phyloP scores from a whole-genome alignment of 768 basidiomycete genomes.

The Epithele typhae region DNA sequence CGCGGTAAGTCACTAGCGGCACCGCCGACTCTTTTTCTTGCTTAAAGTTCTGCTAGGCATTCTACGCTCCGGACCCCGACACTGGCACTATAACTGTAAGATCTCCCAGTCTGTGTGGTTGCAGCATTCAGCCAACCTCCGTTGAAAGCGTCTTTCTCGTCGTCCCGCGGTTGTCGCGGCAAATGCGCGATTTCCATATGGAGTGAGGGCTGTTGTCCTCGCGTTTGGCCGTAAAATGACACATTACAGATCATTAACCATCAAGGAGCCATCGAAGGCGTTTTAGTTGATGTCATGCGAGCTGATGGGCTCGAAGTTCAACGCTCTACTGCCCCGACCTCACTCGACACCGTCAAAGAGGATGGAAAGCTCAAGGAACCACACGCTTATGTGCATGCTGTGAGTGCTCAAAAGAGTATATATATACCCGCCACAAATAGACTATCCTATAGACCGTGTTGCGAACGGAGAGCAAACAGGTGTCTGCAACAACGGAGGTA shows the following conservation, averaged over 20 bases:
- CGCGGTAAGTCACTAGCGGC: conserved; percentile 41
- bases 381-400: too few relatives aligned
- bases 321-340: conserved; percentile 46
- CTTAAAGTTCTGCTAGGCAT: conserved; percentile 42
- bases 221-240: not conserved
- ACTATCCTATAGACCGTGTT: too few relatives aligned
- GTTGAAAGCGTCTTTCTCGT: conserved; percentile 52
- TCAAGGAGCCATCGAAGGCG: conserved; percentile 60
- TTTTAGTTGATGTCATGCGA: conserved; percentile 56
- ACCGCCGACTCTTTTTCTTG: not conserved
- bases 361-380: conserved; percentile 39
- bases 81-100: too few relatives aligned
- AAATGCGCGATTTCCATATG: conserved; percentile 73
- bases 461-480: too few relatives aligned
- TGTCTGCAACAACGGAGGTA: conserved; percentile 52
- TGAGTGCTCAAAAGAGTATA: too few relatives aligned
- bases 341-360: conserved; percentile 43
- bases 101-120: too few relatives aligned
- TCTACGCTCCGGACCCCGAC: conserved; percentile 54
- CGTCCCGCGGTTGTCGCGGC: conserved; percentile 58
- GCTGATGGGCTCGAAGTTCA: conserved; percentile 44
- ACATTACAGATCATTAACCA: conserved; percentile 51
- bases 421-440: too few relatives aligned
- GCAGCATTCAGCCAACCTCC: not conserved
- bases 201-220: conserved; percentile 34